Percentiles rank a stretch among this genome's conserved stretches.
phyloP scores from a whole-genome alignment of 169 alveolate genomes.

The Plasmodium yoelii region DNA sequence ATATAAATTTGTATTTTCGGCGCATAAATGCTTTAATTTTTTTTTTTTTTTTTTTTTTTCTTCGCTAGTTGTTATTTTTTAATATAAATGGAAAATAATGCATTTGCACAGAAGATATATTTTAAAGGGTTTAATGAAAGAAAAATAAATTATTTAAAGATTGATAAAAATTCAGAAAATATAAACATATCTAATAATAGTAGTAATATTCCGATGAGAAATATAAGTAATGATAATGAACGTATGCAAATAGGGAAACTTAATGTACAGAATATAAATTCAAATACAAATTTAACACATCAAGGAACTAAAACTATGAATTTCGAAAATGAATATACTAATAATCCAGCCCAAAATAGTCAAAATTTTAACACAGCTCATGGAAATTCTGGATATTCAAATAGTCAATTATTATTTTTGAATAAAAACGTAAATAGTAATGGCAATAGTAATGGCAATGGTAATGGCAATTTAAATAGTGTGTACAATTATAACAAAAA shows the following conservation, averaged over 20 bases:
- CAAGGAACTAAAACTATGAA: slow-evolving; percentile 14
- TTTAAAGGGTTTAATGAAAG: slow-evolving; percentile 65
- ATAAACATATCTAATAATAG: slow-evolving; percentile 6
- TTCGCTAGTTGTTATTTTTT: no score
- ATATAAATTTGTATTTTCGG: no score
- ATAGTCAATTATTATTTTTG: slow-evolving; percentile 6
- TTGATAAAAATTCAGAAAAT: slow-evolving; percentile 2
- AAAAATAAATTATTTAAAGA: slow-evolving; percentile 34
- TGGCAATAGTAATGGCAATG: slow-evolving; percentile 12
- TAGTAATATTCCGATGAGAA: slow-evolving; percentile 19
- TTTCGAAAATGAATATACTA: slow-evolving; percentile 21
- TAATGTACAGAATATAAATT: slow-evolving; percentile 31
- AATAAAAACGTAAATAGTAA: slow-evolving; percentile 12
- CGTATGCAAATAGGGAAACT: slow-evolving; percentile 3
- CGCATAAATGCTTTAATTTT: no score
- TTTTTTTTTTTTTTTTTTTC: no score
- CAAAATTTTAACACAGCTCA: slow-evolving; percentile 17
- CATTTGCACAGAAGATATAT: slow-evolving; percentile 33
- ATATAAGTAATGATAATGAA: slow-evolving; percentile 16
- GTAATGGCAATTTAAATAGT: slow-evolving; percentile 9
- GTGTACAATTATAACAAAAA: not conserved
- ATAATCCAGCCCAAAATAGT: not conserved
- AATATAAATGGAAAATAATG: slow-evolving; percentile 52
- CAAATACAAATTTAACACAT: not conserved
- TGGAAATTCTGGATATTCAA: slow-evolving; percentile 3